A percentile compares a stretch with the other conserved stretches of the same genome.
Conservation (phyloP, 2,329 filamentous ascomycete species). For the Trichothecium roseum region DNA sequence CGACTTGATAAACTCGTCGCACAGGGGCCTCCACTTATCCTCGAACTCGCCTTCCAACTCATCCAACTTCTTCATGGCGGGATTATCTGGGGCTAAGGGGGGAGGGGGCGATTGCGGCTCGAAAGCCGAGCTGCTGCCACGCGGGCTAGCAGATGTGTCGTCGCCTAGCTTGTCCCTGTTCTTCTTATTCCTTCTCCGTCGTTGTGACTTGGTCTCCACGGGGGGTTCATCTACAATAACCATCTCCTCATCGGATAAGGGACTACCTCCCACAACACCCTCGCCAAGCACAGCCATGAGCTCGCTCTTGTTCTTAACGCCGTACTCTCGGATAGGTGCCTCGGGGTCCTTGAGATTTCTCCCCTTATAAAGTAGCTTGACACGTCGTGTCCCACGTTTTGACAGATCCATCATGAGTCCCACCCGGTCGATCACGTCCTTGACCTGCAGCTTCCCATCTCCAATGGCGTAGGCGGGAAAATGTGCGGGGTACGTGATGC, state of each 20-base stretch:
- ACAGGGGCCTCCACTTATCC: conserved; percentile 53
- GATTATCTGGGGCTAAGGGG: conserved; percentile 23
- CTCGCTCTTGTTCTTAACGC: conserved; percentile 50
- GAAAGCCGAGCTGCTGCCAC: conserved; percentile 31
- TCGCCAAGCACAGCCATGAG: conserved; percentile 40
- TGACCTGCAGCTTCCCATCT: conserved; percentile 58
- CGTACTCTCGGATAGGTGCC: conserved; percentile 47
- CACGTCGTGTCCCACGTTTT: conserved; percentile 35
- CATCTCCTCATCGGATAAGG: conserved; percentile 32
- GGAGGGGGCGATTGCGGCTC: conserved; percentile 13
- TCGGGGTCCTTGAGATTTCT: conserved; percentile 56
- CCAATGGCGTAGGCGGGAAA: conserved; percentile 69
- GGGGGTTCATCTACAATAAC: conserved; percentile 27
- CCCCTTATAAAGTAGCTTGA: conserved; percentile 68
- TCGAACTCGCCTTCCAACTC: conserved; percentile 56
- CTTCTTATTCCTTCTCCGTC: conserved; percentile 32
- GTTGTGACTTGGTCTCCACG: conserved; percentile 21
- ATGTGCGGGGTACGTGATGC: conserved; percentile 55
- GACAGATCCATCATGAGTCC: conserved; percentile 55
- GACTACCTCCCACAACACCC: conserved; percentile 18
- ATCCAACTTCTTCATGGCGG: conserved; percentile 46
- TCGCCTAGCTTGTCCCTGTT: conserved; percentile 20
- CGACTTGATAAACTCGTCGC: conserved; percentile 46
- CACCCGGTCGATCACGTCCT: conserved; percentile 57
- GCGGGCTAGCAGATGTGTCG: conserved; percentile 32